phyloP scores from a whole-genome alignment of 2,329 filamentous ascomycete genomes.

The Coleophoma eucalyptorum region DNA sequence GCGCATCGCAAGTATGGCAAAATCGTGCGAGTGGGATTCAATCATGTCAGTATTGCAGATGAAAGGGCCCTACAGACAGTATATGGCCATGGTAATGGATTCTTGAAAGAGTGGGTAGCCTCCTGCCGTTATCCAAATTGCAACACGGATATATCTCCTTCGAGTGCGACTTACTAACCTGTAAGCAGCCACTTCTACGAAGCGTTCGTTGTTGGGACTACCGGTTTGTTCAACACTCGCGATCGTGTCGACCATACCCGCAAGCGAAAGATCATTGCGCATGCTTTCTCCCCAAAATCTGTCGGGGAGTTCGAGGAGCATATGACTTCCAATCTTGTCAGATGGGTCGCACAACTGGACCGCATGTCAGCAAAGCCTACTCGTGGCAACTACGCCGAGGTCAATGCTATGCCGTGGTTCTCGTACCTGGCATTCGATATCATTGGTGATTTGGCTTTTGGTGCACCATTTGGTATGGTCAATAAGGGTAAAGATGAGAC shows the following conservation, averaged over 20 bases:
- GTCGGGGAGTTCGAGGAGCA: conserved; percentile 83
- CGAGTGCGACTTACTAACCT: not conserved
- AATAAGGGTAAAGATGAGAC: conserved; percentile 68
- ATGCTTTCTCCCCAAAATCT: conserved; percentile 79
- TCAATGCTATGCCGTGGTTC: conserved; percentile 77
- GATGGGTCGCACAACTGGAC: conserved; percentile 70
- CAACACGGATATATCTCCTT: not conserved
- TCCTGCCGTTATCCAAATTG: not conserved
- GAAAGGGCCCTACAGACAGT: conserved; percentile 71
- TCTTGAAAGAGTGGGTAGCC: conserved; percentile 57
- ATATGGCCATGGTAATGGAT: conserved; percentile 78
- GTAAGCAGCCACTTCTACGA: conserved; percentile 74
- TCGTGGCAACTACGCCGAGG: conserved; percentile 40
- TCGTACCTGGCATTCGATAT: conserved; percentile 54
- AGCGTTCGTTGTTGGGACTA: conserved; percentile 79
- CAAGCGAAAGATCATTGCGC: conserved; percentile 81
- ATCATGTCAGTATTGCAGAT: conserved; percentile 80
- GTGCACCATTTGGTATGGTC: conserved; percentile 78
- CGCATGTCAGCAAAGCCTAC: conserved; percentile 37
- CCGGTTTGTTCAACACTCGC: conserved; percentile 86
- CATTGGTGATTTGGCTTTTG: conserved; percentile 58
- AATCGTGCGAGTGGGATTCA: conserved; percentile 76
- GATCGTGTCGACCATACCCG: conserved; percentile 75
- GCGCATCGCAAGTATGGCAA: conserved; percentile 70
- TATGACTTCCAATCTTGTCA: conserved; percentile 72